Conservation (phyloP, 805 yeast species). For the Ogataea angusta region DNA sequence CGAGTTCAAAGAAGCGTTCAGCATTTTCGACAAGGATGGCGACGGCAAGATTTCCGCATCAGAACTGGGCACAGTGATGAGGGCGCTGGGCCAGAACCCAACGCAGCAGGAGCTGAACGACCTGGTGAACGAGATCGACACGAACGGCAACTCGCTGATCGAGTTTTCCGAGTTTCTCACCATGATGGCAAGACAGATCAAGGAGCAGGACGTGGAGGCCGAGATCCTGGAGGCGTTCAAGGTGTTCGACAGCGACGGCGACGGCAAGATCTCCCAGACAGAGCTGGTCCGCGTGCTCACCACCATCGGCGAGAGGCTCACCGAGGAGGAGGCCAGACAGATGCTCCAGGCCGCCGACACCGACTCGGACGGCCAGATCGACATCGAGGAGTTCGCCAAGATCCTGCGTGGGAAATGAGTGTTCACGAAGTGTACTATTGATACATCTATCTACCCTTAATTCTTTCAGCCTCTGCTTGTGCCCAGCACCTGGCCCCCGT, state of each 20-base stretch:
- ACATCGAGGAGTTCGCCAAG: conserved; percentile 94
- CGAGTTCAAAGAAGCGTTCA: conserved; percentile 96
- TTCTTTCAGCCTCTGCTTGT: conserved; percentile 6
- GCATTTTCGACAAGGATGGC: conserved; percentile 93
- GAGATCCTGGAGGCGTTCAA: conserved; percentile 97
- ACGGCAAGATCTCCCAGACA: conserved; percentile 94
- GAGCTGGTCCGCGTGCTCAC: conserved; percentile 96
- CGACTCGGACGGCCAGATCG: conserved; percentile 95
- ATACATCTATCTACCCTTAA: conserved; percentile 4
- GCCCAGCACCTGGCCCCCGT: conserved; percentile 30
- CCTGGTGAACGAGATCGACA: conserved; percentile 95
- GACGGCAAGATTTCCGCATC: conserved; percentile 95
- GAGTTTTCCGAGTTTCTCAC: conserved; percentile 82
- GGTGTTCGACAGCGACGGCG: conserved; percentile 95
- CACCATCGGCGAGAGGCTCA: conserved; percentile 93
- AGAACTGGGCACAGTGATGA: conserved; percentile 97
- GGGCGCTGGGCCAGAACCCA: conserved; percentile 97
- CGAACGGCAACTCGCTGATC: conserved; percentile 87
- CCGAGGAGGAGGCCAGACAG: conserved; percentile 96
- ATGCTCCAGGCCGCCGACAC: conserved; percentile 96
- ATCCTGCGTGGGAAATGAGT: conserved; percentile 69
- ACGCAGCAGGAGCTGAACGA: conserved; percentile 94
- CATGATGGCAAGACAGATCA: conserved; percentile 89
- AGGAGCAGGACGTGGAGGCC: conserved; percentile 95
- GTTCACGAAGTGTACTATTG: conserved; percentile 1